Evolutionary conservation across 768 basidiomycete genomes (phyloP).

Genomic region (Tulasnella calospora): DNA sequence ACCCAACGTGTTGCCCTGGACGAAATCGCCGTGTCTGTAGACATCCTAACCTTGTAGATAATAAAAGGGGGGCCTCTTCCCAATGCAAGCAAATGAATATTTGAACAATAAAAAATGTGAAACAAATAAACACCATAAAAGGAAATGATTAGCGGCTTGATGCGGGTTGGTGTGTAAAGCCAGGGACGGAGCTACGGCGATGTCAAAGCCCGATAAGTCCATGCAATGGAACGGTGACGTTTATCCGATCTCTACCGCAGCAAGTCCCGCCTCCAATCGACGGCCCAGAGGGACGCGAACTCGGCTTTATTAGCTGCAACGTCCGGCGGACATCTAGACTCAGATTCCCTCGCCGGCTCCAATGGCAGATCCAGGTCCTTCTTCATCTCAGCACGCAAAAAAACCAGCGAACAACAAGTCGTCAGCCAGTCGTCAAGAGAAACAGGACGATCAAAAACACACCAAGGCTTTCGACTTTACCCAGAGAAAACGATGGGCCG

Average conservation of each 20-base stretch:
- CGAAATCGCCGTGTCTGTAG: background rate
- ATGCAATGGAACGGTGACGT: background rate
- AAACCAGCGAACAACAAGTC: background rate
- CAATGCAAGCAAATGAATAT: background rate
- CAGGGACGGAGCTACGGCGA: background rate
- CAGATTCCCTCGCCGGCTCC: background rate
- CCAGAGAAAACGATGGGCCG: slow-evolving; percentile 81
- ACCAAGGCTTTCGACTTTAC: slow-evolving; percentile 64
- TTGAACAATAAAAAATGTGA: background rate
- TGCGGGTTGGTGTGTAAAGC: background rate
- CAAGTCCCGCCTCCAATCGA: background rate
- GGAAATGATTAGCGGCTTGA: background rate
- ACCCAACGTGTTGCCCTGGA: background rate
- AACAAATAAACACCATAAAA: slow-evolving; percentile 1
- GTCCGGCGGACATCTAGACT: background rate
- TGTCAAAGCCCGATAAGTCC: background rate
- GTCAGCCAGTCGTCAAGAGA: background rate
- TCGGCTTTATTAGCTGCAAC: background rate
- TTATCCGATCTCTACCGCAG: background rate
- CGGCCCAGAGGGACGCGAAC: background rate
- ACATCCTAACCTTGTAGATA: background rate
- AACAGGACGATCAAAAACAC: slow-evolving; percentile 15
- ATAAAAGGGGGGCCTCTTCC: background rate
- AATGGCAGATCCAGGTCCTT: slow-evolving; percentile 10
- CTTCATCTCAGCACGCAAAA: background rate